phyloP scores from a whole-genome alignment of 2,329 filamentous ascomycete species.

The Diaporthe humulicola region DNA sequence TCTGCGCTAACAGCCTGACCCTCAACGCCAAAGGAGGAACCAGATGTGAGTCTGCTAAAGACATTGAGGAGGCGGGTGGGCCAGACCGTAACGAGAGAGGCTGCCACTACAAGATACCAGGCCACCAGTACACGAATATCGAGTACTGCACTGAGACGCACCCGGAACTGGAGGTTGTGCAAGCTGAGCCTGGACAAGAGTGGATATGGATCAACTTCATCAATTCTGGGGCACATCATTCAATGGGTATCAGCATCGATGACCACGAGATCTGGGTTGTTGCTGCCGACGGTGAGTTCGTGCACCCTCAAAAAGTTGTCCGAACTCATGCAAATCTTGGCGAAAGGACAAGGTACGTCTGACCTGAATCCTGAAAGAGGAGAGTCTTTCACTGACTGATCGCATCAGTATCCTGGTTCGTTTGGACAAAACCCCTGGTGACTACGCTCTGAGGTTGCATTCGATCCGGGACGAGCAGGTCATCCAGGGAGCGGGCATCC shows the following conservation, averaged over 20 bases:
- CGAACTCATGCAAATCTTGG: background rate
- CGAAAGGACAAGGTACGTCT: background rate
- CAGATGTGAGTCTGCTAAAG: background rate
- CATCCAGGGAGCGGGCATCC: background rate
- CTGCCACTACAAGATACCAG: background rate
- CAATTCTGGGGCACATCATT: background rate
- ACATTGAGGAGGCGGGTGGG: background rate
- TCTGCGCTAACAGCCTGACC: background rate
- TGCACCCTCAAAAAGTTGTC: background rate
- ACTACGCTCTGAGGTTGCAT: background rate
- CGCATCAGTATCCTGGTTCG: background rate
- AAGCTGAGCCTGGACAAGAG: background rate
- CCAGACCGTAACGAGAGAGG: background rate
- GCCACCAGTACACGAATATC: background rate
- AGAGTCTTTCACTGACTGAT: too few relatives aligned
- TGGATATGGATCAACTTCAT: slow-evolving; percentile 1
- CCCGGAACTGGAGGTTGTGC: background rate
- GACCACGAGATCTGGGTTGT: background rate
- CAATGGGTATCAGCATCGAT: background rate
- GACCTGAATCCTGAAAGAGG: too few relatives aligned
- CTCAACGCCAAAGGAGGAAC: background rate
- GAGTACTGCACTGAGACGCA: background rate
- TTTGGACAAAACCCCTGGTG: background rate
- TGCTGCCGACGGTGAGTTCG: background rate
- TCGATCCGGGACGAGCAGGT: background rate